Base-by-base conservation (phyloP, 495 filamentous ascomycete species). In the Glarea lozoyensis region DNA sequence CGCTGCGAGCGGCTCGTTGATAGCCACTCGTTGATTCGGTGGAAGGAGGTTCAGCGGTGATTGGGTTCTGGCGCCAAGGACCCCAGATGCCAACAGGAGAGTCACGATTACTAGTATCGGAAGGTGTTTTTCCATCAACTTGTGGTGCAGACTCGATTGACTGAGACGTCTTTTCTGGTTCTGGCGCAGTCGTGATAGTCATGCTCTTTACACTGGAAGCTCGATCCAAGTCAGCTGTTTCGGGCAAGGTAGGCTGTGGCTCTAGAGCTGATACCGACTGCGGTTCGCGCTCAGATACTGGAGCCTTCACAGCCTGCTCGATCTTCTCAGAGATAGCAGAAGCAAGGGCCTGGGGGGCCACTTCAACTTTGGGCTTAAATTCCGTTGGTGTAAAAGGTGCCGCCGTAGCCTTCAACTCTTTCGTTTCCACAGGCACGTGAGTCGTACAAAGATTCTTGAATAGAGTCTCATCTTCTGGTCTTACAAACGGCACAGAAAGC, bases 401-500 rank as follows among this genome's bases (percentile, higher is more conserved):
- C 29, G 71, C 70, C 4, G 67, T 67, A 15, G 65, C 69, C 33
- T 72, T 73, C 27, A 74, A 57, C 36, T 67, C 69, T 2, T 59
- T 60, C 45, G 60, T 69, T 32, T 67, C 69, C 0, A 66, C 59
- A n/a, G 63, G 49, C 17, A 62, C 53, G 43, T 77, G 74, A 35
- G 63, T 66, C 6, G 82, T 86, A 52, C 65, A 78, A 17, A 97
- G 66, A 48, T 73, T 73, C 44, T 82, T 92, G 68, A 92, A 96
- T 2, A 77, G 64, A 7, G 65, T 67, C 40, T 94, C 87, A 46
- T 88, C 80, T 59, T 96, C 90, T n/a, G 92, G 93, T 30, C 90
- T 78, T 36, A 93, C 88, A 46, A 98, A 81, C 19, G 90, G 92
- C 16, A 98, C 79, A 15, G 82, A 88, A n/a, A 98, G 64, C 49